Evolutionary conservation across 345 rosid genomes (phyloP).

Genomic region (Linum usitatissimum): DNA sequence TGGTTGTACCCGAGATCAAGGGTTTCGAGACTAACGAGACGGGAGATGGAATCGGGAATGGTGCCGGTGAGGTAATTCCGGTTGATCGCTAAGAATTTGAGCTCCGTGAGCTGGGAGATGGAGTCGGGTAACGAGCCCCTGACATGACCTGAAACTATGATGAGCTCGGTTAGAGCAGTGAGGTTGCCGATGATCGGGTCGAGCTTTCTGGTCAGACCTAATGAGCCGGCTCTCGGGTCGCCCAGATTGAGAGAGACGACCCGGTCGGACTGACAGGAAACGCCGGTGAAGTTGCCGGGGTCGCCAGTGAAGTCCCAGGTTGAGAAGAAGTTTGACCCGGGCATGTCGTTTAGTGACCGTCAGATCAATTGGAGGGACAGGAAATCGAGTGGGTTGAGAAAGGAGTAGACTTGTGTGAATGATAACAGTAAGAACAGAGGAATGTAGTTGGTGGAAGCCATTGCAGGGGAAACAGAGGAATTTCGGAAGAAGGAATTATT

Average conservation of each 20-base stretch:
- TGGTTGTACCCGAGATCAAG: slow-evolving; percentile 84
- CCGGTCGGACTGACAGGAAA: slow-evolving; percentile 56
- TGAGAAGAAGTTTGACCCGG: slow-evolving; percentile 76
- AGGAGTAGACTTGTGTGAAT: slow-evolving; percentile 15
- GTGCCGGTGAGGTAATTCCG: slow-evolving; percentile 60
- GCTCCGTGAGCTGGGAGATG: slow-evolving; percentile 44
- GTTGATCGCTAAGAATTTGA: slow-evolving; percentile 64
- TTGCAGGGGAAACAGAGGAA: too few relatives aligned
- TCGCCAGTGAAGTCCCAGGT: slow-evolving; percentile 94
- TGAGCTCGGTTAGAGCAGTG: slow-evolving; percentile 54
- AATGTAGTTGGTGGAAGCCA: too few relatives aligned
- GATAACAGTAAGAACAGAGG: too few relatives aligned
- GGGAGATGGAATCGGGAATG: slow-evolving; percentile 56
- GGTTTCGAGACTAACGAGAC: slow-evolving; percentile 47
- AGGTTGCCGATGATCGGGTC: slow-evolving; percentile 75
- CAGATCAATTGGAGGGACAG: slow-evolving; percentile 75
- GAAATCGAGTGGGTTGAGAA: slow-evolving; percentile 76
- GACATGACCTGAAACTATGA: slow-evolving; percentile 73
- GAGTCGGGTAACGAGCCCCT: slow-evolving; percentile 57
- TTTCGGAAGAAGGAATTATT: too few relatives aligned
- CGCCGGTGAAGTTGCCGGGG: slow-evolving; percentile 84
- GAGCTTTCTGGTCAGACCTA: slow-evolving; percentile 63
- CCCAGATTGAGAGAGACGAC: slow-evolving; percentile 72
- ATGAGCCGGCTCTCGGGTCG: slow-evolving; percentile 69
- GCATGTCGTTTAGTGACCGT: slow-evolving; percentile 53